Conservation (phyloP, 768 basidiomycete species). For the Leccinum subtestaceum region DNA sequence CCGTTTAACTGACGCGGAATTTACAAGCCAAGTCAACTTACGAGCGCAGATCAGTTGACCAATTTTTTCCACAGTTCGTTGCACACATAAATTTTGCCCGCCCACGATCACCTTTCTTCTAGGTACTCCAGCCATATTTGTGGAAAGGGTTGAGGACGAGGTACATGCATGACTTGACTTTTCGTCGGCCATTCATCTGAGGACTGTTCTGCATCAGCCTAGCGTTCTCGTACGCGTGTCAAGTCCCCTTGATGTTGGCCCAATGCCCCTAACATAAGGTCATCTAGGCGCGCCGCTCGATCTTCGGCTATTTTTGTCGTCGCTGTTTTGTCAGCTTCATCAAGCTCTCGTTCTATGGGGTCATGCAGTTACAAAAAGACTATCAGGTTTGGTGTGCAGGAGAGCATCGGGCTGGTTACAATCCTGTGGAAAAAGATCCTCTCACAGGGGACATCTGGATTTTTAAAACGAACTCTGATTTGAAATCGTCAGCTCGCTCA, state of each 20-base stretch:
- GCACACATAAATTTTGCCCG: not conserved
- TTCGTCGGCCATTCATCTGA: conserved; percentile 7
- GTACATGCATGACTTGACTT: conserved; percentile 26
- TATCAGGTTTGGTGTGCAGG: conserved; percentile 64
- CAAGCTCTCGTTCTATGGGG: conserved; percentile 73
- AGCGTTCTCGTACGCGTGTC: conserved; percentile 24
- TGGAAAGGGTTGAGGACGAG: conserved; percentile 58
- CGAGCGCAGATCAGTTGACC: conserved; percentile 56
- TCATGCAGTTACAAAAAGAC: conserved; percentile 63
- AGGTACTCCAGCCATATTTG: conserved; percentile 59
- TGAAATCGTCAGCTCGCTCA: conserved; percentile 61
- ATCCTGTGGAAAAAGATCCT: conserved; percentile 48
- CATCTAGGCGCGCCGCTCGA: conserved; percentile 63
- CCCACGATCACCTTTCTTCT: conserved; percentile 1
- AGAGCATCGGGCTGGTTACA: conserved; percentile 47
- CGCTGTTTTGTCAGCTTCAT: conserved; percentile 71
- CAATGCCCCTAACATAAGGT: not conserved
- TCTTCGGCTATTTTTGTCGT: conserved; percentile 80
- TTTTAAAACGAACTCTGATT: conserved; percentile 64
- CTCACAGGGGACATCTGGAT: conserved; percentile 48
- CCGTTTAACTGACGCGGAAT: conserved; percentile 16
- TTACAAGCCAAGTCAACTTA: conserved; percentile 46
- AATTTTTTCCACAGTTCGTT: conserved; percentile 51
- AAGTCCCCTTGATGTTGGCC: conserved; percentile 9
- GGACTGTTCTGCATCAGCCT: conserved; percentile 14